Evolutionary conservation across 2,329 filamentous ascomycete species (phyloP).

Genomic region (Phoma sp.): DNA sequence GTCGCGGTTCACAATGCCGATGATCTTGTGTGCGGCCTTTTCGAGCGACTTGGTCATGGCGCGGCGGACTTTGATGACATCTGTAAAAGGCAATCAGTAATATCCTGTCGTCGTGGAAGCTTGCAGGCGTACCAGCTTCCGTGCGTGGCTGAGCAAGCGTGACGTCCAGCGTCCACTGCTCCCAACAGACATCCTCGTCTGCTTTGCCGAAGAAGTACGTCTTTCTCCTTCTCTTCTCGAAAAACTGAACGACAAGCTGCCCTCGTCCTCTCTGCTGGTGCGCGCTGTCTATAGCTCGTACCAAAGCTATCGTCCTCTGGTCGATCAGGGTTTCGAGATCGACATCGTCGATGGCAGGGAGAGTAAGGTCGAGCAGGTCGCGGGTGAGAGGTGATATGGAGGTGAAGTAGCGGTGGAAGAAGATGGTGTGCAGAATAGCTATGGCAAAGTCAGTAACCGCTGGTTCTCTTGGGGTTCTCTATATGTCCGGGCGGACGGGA

Average conservation of each 20-base stretch:
- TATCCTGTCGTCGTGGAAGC: background rate
- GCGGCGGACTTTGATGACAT: slow-evolving; percentile 84
- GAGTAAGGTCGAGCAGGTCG: slow-evolving; percentile 88
- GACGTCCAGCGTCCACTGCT: slow-evolving; percentile 92
- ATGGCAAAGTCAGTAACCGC: slow-evolving; percentile 20
- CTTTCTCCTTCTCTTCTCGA: slow-evolving; percentile 88
- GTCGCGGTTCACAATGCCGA: slow-evolving; percentile 84
- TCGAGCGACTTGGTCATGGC: slow-evolving; percentile 91
- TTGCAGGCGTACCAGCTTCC: slow-evolving; percentile 74
- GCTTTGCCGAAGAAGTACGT: slow-evolving; percentile 73
- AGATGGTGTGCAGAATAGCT: slow-evolving; percentile 96
- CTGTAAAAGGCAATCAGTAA: slow-evolving; percentile 55
- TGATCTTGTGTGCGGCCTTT: slow-evolving; percentile 87
- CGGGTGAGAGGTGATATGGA: slow-evolving; percentile 81
- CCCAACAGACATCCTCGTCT: slow-evolving; percentile 97
- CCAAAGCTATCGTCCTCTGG: slow-evolving; percentile 79
- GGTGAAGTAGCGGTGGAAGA: slow-evolving; percentile 98
- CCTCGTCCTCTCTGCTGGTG: slow-evolving; percentile 68
- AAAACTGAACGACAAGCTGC: slow-evolving; percentile 88
- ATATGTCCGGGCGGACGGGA: slow-evolving; percentile 8
- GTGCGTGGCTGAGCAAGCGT: slow-evolving; percentile 90
- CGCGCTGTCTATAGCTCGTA: slow-evolving; percentile 75
- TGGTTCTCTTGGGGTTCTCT: slow-evolving; percentile 10
- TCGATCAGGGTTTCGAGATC: slow-evolving; percentile 95
- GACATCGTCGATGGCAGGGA: slow-evolving; percentile 87